A percentile compares a stretch with the other conserved stretches of the same genome.
phyloP scores from a whole-genome alignment of 2,329 filamentous ascomycete species.

The Fusarium sp. region DNA sequence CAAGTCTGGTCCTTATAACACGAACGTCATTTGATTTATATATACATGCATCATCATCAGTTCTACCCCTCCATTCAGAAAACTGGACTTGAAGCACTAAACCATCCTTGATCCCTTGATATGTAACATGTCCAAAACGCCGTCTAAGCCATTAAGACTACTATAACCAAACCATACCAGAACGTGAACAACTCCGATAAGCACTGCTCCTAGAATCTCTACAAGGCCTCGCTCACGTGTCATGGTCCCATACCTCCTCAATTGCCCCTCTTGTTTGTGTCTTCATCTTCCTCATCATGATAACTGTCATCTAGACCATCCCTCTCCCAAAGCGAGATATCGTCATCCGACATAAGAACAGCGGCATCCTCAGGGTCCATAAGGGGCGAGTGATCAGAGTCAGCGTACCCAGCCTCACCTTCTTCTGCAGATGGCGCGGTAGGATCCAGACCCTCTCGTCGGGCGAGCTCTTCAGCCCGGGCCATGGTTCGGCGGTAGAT shows the following conservation, averaged over 20 bases:
- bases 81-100: not conserved
- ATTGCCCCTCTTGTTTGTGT: constrained; percentile 24
- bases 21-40: constrained; percentile 5
- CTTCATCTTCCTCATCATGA: constrained; percentile 47
- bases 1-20: constrained; percentile 26
- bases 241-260: constrained; percentile 1
- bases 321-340: constrained; percentile 66
- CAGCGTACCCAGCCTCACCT: constrained; percentile 53
- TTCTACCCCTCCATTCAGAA: constrained; percentile 12
- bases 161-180: constrained; percentile 1
- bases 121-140: constrained; percentile 35
- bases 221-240: not conserved
- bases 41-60: constrained; percentile 1
- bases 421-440: constrained; percentile 44
- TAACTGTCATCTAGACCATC: constrained; percentile 50
- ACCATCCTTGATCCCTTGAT: constrained; percentile 4
- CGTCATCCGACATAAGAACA: constrained; percentile 66
- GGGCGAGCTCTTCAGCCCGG: constrained; percentile 66
- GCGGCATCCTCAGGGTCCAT: constrained; percentile 61
- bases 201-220: constrained; percentile 7
- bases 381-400: constrained; percentile 54
- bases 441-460: constrained; percentile 51
- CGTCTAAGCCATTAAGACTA: constrained; percentile 28
- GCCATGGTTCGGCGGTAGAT: constrained; percentile 81
- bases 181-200: constrained; percentile 2